Evolutionary conservation across 352 stramenopile genomes (phyloP), one percentile per base, ranked within the genome.

Genomic region (Globisporangium perplexum): DNA sequence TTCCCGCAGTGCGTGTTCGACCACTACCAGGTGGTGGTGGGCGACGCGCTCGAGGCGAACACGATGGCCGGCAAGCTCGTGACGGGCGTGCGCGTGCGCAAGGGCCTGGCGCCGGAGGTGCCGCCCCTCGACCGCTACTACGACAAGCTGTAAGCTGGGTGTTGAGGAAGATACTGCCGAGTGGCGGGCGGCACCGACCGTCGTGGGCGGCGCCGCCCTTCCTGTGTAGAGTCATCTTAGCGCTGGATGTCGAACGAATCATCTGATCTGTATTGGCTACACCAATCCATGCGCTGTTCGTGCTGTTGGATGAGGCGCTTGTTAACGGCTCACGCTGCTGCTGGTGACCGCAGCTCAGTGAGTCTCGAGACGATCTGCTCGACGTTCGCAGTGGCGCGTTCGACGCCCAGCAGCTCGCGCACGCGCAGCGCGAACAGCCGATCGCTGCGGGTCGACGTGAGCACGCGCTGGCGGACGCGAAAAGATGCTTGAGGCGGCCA

Each of bases 1-100:
- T 99, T 99, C 95, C 96, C 97, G 44, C 97, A 99, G 77, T 98
- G 93, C 67, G 91, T 97, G 52, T 99, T 99, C 74, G 93, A 99
- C 86, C 97, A 99, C 84, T 99, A 97, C 95, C 92, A 99, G 75
- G 74, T 88, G 53, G 94, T 99, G 59, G 63, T 59, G 55, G 96
- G 96, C 75, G 86, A 98, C 71, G 88, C 97, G 44, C 88, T 95
- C 22, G 88, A 96, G 50, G 50, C 74, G 15, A 88, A 75, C 63
- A 96, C 87, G 65, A 99, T 99, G 95, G 71, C 91, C 47, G 88
- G 96, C 62, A 97, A 99, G 68, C 83, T 98, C 59, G 85, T 98
- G 47, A 71, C 90, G 57, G 77, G 69, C 60, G 96, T 99, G 47
- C 90, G 97, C 83, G 83, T 97, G 64, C 93, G 97, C 71, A 99